A percentile compares a stretch with the other conserved stretches of the same genome.
These are phyloP conservation scores for Cercophora newfieldiana DNA, from an alignment of 495 filamentous ascomycete species.

Conservation along the genomic window DNA sequence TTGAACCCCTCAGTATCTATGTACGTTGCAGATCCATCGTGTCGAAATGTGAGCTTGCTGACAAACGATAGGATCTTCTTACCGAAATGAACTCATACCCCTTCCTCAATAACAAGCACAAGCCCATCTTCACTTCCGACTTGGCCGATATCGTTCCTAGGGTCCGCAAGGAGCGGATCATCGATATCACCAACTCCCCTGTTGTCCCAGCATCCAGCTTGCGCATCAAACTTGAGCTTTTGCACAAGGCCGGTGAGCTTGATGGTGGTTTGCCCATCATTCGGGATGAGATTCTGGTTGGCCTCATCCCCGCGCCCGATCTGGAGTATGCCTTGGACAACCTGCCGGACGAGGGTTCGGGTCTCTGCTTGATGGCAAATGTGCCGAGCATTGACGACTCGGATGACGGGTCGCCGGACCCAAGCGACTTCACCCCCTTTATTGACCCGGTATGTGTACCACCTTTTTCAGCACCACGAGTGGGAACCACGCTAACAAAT, in stretches of 20 bases:
- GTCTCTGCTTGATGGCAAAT: constrained; percentile 77
- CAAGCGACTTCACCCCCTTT: constrained; percentile 82
- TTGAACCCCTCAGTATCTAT: constrained; percentile 94
- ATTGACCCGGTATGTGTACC: constrained; percentile 71
- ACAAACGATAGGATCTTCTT: constrained; percentile 66
- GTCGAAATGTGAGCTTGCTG: background rate
- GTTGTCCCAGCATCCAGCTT: constrained; percentile 73
- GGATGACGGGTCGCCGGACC: constrained; percentile 61
- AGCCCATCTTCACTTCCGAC: constrained; percentile 80
- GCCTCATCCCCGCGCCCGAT: constrained; percentile 91
- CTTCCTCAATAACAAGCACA: constrained; percentile 90
- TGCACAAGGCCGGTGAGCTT: constrained; percentile 84
- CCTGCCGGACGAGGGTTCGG: constrained; percentile 69
- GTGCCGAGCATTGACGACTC: constrained; percentile 56
- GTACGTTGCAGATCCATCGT: constrained; percentile 43
- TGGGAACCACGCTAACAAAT: background rate
- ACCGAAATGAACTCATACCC: constrained; percentile 98
- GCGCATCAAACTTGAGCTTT: constrained; percentile 72
- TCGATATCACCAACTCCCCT: constrained; percentile 82
- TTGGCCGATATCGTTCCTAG: constrained; percentile 83
- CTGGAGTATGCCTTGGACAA: constrained; percentile 90
- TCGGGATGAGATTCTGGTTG: constrained; percentile 74
- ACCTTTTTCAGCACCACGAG: background rate
- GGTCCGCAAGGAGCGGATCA: constrained; percentile 70
- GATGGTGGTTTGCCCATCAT: constrained; percentile 91